Base-by-base conservation (phyloP, 179 eudicot genomes). In the Spinacia oleracea region DNA sequence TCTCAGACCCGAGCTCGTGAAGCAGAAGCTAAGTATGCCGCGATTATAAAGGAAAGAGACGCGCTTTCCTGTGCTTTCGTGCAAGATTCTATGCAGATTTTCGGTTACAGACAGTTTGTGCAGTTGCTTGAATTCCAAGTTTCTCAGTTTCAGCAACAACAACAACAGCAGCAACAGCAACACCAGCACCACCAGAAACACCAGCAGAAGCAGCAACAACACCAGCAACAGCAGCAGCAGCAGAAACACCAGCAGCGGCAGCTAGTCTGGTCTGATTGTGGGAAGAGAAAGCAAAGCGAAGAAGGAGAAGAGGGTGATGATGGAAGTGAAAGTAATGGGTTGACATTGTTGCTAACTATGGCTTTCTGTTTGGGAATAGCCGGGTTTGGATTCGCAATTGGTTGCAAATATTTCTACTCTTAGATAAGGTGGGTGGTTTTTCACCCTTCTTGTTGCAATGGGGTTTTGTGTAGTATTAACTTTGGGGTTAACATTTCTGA, bases 1-100 rank as follows among this genome's bases (percentile, higher is more conserved):
- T 91, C 93, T 1, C 96, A 91, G 73, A 91, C 93, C 5, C 86
- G 91, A 62, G 93, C 96, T 1, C 84, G 93, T 72, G 93, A 91
- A 71, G 93, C 96, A 1, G 96, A 89, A 80, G 86, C 79, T 25
- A 88, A 79, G 63, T 76, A 53, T 34, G 80, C 73, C 0, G 66
- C 55, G 0, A 48, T 89, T 18, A 55, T 9, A 0, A 80, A 83
- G 64, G 95, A 91, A 51, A 88, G 56, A 64, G 89, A 89, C 11
- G 29, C 27, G 31, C 74, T 91, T n/a, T 42, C 74, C 12, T 20
- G 65, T 27, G 86, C 86, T 34, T 69, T 88, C 32, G 14, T 84
- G 69, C 75, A 83, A 18, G 89, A 87, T 40, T 86, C 92, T n/a
- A 79, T 80, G 81, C 78, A 72, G 72, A 38, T 87, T 70, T 84